These are phyloP conservation scores for Thymus quinquecostatus DNA, from an alignment of 257 asterid genomes.

Conservation along the genomic window DNA sequence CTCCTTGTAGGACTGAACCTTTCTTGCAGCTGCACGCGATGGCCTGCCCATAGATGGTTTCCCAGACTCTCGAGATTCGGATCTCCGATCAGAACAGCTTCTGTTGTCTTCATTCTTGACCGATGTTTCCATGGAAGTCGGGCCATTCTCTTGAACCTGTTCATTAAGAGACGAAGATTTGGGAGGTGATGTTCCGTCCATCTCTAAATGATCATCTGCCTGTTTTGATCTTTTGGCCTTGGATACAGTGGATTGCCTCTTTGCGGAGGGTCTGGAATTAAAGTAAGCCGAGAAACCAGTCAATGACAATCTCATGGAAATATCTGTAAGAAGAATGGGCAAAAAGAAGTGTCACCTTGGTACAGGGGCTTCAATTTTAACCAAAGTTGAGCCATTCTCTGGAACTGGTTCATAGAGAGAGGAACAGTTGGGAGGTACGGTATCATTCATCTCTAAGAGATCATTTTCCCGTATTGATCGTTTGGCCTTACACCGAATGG, in stretches of 20 bases:
- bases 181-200: constrained; percentile 21
- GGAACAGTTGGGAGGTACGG: constrained; percentile 13
- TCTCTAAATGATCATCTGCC: constrained; percentile 30
- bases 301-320: background rate
- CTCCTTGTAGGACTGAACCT: constrained; percentile 77
- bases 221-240: constrained; percentile 41
- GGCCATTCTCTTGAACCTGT: constrained; percentile 38
- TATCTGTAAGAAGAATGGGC: background rate
- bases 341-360: constrained; percentile 44
- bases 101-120: constrained; percentile 31
- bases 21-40: constrained; percentile 64
- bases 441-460: constrained; percentile 26
- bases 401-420: constrained; percentile 26
- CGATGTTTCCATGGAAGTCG: constrained; percentile 26
- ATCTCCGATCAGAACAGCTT: constrained; percentile 19
- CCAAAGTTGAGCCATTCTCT: constrained; percentile 41
- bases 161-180: constrained; percentile 23
- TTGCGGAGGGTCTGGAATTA: constrained; percentile 41
- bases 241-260: constrained; percentile 62
- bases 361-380: constrained; percentile 37
- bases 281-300: background rate
- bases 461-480: constrained; percentile 36
- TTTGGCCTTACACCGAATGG: constrained; percentile 50
- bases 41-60: constrained; percentile 62
- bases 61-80: constrained; percentile 39